Base-by-base conservation (phyloP, 306 rosid species). In the Prunus mira region DNA sequence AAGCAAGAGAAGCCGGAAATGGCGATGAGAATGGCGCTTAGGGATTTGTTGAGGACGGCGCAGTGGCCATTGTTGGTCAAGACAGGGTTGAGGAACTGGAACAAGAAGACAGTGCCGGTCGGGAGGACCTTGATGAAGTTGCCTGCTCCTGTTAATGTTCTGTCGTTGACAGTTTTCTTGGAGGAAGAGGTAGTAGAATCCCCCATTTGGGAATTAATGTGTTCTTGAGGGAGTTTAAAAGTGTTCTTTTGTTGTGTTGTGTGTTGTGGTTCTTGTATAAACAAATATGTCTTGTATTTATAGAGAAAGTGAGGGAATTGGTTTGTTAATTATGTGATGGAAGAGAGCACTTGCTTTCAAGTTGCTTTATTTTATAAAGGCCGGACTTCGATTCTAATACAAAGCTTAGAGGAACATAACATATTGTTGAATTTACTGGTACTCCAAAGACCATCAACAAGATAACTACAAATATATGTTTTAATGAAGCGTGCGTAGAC, bases 91-190 rank as follows among this genome's bases (percentile, higher is more conserved):
- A 92, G 89, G 69, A 88, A 95, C 19, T 88, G 97, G 82, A 85
- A 92, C 47, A 89, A 55, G 84, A 95, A 92, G 20, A 92, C 86
- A 0, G 98, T 92, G 56, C 96, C 97, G 0, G 96, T 95, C 0
- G 98, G 98, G 50, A 95, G 96, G 77, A 90, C 87, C 77, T 81
- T 87, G 17, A 90, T 80, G 56, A 92, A 87, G 82, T 86, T 92
- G 27, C 95, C 97, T 3, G 81, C 51, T 0, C 91, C 86, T 4
- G 87, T 74, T 2, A 92, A 72, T 49, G 91, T 71, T 20, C 50
- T 82, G 0, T 66, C 60, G 0, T 28, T 25, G 57, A 25, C n/a
- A 17, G 49, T 38, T 4, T 46, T 76, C 13, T 45, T 80, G 41
- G 43, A 38, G 43, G 43, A 38, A 38, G 43, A 38, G 43, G 9